Percentiles rank a stretch among this genome's conserved stretches.
phyloP scores from a whole-genome alignment of 2,329 filamentous ascomycete genomes.

The Periglandula ipomoeae region DNA sequence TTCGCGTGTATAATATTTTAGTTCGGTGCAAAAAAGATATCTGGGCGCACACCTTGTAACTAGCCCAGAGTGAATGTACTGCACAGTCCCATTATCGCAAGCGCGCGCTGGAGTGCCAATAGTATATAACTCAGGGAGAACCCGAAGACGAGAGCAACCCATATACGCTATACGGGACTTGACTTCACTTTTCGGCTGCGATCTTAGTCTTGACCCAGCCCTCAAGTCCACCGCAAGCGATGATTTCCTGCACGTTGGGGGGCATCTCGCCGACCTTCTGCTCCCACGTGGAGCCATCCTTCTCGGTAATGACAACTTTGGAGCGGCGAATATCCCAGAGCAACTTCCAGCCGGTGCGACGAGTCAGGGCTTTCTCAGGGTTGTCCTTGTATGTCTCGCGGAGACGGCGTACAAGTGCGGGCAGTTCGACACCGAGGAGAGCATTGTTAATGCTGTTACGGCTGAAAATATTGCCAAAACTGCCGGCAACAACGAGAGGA shows the following conservation, averaged over 20 bases:
- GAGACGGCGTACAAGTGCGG: conserved; percentile 55
- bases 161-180: no score
- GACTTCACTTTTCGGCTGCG: no score
- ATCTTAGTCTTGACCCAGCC: conserved; percentile 14
- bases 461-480: conserved; percentile 76
- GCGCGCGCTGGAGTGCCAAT: no score
- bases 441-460: conserved; percentile 76
- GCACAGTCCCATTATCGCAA: no score
- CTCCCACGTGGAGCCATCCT: conserved; percentile 13
- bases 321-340: conserved; percentile 13
- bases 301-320: conserved; percentile 13
- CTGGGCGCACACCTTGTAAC: no score
- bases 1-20: no score
- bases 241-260: conserved; percentile 16
- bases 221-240: conserved; percentile 14
- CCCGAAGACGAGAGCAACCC: no score
- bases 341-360: conserved; percentile 8
- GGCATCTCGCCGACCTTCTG: conserved; percentile 17
- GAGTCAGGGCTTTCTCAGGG: conserved; percentile 1
- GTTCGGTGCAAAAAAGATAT: no score
- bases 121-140: no score
- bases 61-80: no score
- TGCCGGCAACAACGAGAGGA: conserved; percentile 69
- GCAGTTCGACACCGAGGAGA: conserved; percentile 62
- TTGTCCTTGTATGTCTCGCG: conserved; percentile 48